Evolutionary conservation across 2,329 filamentous ascomycete species (phyloP), one percentile per base, ranked within the genome.

Genomic region (Diaporthe sp.): DNA sequence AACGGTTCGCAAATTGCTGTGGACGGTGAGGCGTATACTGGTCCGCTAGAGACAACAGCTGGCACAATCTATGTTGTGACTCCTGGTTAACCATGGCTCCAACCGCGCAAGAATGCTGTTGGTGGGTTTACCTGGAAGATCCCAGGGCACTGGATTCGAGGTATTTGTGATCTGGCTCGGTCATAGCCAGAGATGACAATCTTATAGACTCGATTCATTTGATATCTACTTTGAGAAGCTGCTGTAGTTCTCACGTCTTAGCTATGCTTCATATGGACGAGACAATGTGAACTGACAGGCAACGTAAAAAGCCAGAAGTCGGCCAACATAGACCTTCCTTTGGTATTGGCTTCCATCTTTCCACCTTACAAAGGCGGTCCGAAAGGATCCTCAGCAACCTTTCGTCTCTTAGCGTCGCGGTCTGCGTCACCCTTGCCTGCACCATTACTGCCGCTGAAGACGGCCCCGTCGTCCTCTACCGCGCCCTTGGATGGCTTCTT

Each of bases 311-410:
- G 12, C 46, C 46, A 34, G 13, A 7, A 15, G 2, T 4, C 7
- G 31, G 15, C 31, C 22, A 3, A 2, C 9, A 19, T 13, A 28
- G n/a, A 15, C 8, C 34, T 51, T 51, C 22, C 17, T 3, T 10
- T 15, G 46, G 44, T 15, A 39, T 5, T 19, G 1, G 17, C 31
- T 25, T n/a, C 22, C 22, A 39, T 8, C 5, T 39, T 19, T 42
- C 31, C 19, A 6, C 68, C 4, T 79, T 81, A 84, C 13, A 88
- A 76, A 7, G 85, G 79, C 39, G 85, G 84, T 1, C 88, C 88
- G 82, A 90, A 90, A 0, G 85, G 84, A 78, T 90, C 88, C 39
- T 87, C 86, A 53, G 80, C 82, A 39, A 88, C 81, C 78, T 87
- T 89, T 72, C 87, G 82, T 68, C 87, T 84, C 81, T 89, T 89